A percentile compares a stretch with the other conserved stretches of the same genome.
Conservation (phyloP, 805 yeast species). For the Metschnikowia shivogae region DNA sequence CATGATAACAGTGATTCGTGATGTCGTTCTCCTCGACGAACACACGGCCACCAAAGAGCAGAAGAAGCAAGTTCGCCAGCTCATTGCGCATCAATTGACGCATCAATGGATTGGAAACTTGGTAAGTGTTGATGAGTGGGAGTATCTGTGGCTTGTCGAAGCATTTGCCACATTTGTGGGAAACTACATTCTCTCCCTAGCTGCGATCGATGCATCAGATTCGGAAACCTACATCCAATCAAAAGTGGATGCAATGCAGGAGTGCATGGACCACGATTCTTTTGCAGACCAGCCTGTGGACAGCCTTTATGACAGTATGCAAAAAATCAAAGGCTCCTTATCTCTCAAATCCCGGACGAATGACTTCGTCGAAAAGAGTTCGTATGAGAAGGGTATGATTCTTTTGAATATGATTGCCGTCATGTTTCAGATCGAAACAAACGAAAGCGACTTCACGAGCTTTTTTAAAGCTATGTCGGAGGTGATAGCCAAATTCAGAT, state of each 20-base stretch:
- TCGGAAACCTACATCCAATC: constrained; percentile 10
- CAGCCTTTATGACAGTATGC: constrained; percentile 34
- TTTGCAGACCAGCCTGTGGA: constrained; percentile 24
- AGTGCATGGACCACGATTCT: constrained; percentile 35
- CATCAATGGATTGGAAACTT: constrained; percentile 80
- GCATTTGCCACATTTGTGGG: constrained; percentile 76
- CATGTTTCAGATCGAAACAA: constrained; percentile 31
- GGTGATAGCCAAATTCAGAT: constrained; percentile 33
- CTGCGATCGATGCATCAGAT: constrained; percentile 12
- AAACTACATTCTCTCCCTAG: constrained; percentile 34
- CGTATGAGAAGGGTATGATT: constrained; percentile 60
- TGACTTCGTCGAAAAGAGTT: constrained; percentile 45
- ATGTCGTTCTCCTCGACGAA: constrained; percentile 36
- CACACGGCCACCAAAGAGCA: constrained; percentile 16
- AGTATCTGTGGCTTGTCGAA: constrained; percentile 70
- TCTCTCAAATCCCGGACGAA: constrained; percentile 29
- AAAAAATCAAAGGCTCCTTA: constrained; percentile 21
- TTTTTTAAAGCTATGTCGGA: constrained; percentile 32
- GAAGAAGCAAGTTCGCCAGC: constrained; percentile 43
- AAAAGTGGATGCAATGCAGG: constrained; percentile 22
- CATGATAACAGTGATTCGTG: constrained; percentile 54
- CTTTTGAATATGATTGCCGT: constrained; percentile 50
- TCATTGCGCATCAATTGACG: constrained; percentile 66
- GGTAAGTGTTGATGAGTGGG: constrained; percentile 65
- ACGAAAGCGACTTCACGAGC: constrained; percentile 22